Evolutionary conservation across 73 alveolate species (phyloP), one percentile per base, ranked within the genome.

Genomic region (Paramecium sexaurelia): DNA sequence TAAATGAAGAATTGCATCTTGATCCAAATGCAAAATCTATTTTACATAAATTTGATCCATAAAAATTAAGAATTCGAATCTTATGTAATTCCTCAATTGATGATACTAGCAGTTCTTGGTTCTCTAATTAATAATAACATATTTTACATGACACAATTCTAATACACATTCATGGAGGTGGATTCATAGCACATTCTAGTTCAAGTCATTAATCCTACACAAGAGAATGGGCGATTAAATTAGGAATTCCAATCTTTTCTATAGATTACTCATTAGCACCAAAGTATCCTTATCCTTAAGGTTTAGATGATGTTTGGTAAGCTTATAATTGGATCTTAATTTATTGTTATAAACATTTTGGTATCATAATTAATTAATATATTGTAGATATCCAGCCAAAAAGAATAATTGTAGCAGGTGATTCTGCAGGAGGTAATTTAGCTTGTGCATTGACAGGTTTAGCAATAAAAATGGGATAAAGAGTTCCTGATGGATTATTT

Each of bases 111-210:
- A 37, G 55, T 36, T 35, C 55, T 22, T 91, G 92, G 94, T 78
- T 78, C 36, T 78, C 73, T 22, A 78, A 82, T 57, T 40, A 32
- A 0, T 36, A 40, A 35, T 19, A 88, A 43, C 84, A 33, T 20
- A 17, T 69, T 55, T 56, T 71, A 27, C 69, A 35, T 51, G 92
- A 88, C 27, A 92, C 91, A 15, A 68, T 89, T 32, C 17, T 94
- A 15, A 82, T 97, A 26, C 98, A 96, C 61, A 67, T 97, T 90
- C 99, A 96, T 91, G 99, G 99, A 73, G 99, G 99, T 37, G 98
- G 99, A 26, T 97, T 97, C 82, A 91, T 96, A 0, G 93, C 98
- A 10, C 86, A 90, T 91, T 78, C 96, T n/a, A 82, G 97, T 26
- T 94, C 95, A 0, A 56, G 95, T 20, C 97, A 96, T 56, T 95